phyloP scores from a whole-genome alignment of 495 filamentous ascomycete species.

The Aspergillus steynii region DNA sequence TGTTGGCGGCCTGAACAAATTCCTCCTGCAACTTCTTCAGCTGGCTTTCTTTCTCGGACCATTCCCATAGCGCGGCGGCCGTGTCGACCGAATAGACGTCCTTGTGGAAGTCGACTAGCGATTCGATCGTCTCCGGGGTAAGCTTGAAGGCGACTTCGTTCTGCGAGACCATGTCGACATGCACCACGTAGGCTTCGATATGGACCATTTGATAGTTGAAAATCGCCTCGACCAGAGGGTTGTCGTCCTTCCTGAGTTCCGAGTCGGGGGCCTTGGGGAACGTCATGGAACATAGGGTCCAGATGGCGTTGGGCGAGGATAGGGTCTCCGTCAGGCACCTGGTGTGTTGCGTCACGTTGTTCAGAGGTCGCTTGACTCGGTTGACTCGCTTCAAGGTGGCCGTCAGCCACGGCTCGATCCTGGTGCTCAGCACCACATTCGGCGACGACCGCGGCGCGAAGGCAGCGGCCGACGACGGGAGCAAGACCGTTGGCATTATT shows the following conservation, averaged over 20 bases:
- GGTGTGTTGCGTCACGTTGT: constrained; percentile 95
- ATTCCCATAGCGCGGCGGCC: constrained; percentile 86
- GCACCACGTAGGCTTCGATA: constrained; percentile 96
- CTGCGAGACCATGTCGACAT: constrained; percentile 97
- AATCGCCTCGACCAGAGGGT: constrained; percentile 86
- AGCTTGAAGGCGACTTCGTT: constrained; percentile 99
- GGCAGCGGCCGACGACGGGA: constrained; percentile 93
- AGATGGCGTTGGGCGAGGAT: constrained; percentile 88
- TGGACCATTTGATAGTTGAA: constrained; percentile 95
- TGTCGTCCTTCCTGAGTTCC: constrained; percentile 80
- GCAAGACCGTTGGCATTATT: constrained; percentile 85
- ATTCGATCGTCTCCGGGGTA: constrained; percentile 93
- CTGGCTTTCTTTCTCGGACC: constrained; percentile 95
- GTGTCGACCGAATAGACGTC: constrained; percentile 92
- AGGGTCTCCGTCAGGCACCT: constrained; percentile 96
- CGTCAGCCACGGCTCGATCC: constrained; percentile 97
- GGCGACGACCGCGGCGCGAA: constrained; percentile 95
- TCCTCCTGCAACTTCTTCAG: constrained; percentile 97
- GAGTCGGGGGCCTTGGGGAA: constrained; percentile 87
- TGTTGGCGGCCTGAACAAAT: constrained; percentile 96
- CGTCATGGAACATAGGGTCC: constrained; percentile 93
- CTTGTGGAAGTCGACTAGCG: constrained; percentile 95
- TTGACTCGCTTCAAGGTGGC: constrained; percentile 96
- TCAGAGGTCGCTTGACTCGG: constrained; percentile 94
- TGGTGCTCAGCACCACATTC: constrained; percentile 89